Base-by-base conservation (phyloP, 2,329 filamentous ascomycete species). In the Pezicula carpinea region DNA sequence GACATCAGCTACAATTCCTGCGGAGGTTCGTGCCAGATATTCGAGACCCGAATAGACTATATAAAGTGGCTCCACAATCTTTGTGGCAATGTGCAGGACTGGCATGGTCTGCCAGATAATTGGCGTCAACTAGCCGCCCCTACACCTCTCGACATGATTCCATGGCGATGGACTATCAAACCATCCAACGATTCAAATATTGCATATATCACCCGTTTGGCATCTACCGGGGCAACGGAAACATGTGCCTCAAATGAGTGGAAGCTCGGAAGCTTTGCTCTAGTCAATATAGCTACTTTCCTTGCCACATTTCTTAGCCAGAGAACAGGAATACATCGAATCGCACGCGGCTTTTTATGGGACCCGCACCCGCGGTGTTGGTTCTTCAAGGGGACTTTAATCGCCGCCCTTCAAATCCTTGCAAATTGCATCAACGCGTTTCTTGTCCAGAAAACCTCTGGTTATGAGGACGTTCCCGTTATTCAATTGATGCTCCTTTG, bases 31-130 rank as follows among this genome's bases (percentile, higher is more conserved):
- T 66, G 63, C 45, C 59, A 62, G 7, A 36, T 53, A 23, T 64
- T 66, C 44, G 61, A 65, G 44, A 54, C 53, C 15, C 57, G 64
- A 26, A 63, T 61, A 17, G 53, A 58, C 29, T 66, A 60, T 52
- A 52, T 64, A 3, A 51, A 59, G 0, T 66, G 64, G 64, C 59
- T 65, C 13, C 57, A 63, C 36, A 48, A 48, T 47, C 44, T 62
- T 34, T 66, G 64, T 52, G 58, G 59, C 36, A 45, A 52, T 32
- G 53, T 61, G 41, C 49, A 53, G 26, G 56, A 52, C 23, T 66
- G 62, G 62, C 52, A 61, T 23, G 62, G 62, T 39, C 46, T 64
- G 18, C 63, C 63, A 42, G 40, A 62, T 40, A 29, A 60, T 47
- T 65, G 23, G 23, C 57, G 45, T 39, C 47, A 53, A 22, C 39